Evolutionary conservation across 2,329 filamentous ascomycete species (phyloP), one percentile per base, ranked within the genome.

Genomic region (Epicoccum sorghinum): DNA sequence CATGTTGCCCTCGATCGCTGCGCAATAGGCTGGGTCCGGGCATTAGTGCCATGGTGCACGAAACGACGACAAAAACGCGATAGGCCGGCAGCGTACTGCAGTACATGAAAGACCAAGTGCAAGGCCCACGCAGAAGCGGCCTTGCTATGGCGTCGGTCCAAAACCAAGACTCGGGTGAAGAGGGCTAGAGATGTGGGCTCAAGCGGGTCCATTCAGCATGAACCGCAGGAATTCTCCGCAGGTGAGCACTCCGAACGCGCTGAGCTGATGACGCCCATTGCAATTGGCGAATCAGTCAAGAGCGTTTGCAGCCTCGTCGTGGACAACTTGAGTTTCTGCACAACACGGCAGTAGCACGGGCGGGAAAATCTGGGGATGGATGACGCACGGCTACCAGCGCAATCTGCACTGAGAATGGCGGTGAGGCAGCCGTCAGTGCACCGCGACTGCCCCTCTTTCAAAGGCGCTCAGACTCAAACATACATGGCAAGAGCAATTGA

Each of bases 91-190:
- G 38, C 45, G 59, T 59, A 47, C 62, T 59, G 59, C 43, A 58
- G 64, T 66, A 64, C 62, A 62, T 62, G 59, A 58, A 60, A 59
- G 63, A 58, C 56, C 57, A 57, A 54, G 47, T 51, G 47, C 47
- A 56, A 56, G 61, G 59, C 53, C 52, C 59, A 60, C 59, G 61
- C 57, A 62, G 47, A 52, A 62, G 60, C 62, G 60, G 61, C 60
- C 59, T 65, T 58, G 61, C 50, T 64, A 53, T 71, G 67, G 65
- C 64, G 68, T 61, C 68, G 65, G 67, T 64, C 58, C 62, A 62
- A 58, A 55, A 46, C 64, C 62, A 62, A 57, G 57, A 44, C 64
- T 68, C 63, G 64, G 65, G 62, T 51, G 58, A 59, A 57, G 18
- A 38, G 38, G 45, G 36, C 48, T 52, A 52, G 44, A 48, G 40